Evolutionary conservation across 495 filamentous ascomycete genomes (phyloP).

Genomic region (Hypomontagnella submonticulosa): DNA sequence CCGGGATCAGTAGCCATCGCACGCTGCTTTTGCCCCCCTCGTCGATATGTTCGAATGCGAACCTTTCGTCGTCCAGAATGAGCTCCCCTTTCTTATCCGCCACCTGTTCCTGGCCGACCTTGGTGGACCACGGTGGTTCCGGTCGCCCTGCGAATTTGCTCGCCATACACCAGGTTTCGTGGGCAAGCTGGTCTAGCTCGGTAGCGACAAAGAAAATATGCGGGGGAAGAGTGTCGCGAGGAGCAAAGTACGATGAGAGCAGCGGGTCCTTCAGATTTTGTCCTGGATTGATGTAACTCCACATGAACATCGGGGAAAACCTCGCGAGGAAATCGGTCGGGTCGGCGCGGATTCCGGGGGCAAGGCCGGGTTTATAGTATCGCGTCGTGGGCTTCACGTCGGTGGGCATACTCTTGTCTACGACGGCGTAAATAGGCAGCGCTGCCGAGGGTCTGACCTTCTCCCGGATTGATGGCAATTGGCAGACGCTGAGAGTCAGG

Average conservation of each 20-base stretch:
- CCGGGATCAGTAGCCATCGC: conserved; percentile 54
- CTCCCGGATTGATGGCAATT: conserved; percentile 43
- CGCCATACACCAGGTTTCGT: conserved; percentile 52
- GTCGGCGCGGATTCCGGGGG: conserved; percentile 40
- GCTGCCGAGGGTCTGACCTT: conserved; percentile 44
- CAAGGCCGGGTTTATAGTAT: conserved; percentile 48
- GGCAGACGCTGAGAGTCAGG: conserved; percentile 46
- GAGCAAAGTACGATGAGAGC: conserved; percentile 48
- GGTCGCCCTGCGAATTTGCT: conserved; percentile 47
- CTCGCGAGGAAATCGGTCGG: conserved; percentile 40
- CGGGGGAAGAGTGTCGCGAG: conserved; percentile 43
- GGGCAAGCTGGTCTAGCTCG: conserved; percentile 61
- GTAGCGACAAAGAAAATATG: conserved; percentile 61
- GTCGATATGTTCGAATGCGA: conserved; percentile 47
- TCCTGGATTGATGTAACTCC: conserved; percentile 48
- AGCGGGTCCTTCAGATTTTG: conserved; percentile 40
- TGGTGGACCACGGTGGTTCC: conserved; percentile 38
- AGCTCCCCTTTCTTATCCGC: conserved; percentile 35
- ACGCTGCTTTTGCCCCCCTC: conserved; percentile 41
- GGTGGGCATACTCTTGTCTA: conserved; percentile 40
- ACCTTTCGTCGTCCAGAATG: conserved; percentile 50
- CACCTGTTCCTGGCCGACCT: conserved; percentile 37
- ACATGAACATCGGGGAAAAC: conserved; percentile 44
- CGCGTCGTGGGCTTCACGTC: conserved; percentile 39
- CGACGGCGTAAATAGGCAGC: conserved; percentile 49